Evolutionary conservation across 495 filamentous ascomycete species (phyloP), one percentile per base, ranked within the genome.

Genomic region (Aspergillus funiculosus): DNA sequence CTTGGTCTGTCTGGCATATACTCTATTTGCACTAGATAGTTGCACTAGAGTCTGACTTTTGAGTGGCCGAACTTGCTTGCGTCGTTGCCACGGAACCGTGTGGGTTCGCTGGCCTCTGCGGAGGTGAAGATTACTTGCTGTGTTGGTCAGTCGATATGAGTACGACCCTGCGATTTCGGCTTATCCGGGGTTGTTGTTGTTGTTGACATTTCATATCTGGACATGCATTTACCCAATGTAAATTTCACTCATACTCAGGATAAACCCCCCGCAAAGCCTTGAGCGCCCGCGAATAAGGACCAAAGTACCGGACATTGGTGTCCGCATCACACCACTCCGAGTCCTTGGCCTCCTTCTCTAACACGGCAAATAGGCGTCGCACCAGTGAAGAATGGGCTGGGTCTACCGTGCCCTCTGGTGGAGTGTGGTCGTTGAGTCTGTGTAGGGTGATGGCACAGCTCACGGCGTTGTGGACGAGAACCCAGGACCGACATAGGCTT

Each of bases 61-160:
- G n/a, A n/a, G n/a, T n/a, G n/a, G n/a, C n/a, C n/a, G n/a, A n/a
- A n/a, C n/a, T n/a, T n/a, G n/a, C n/a, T n/a, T n/a, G n/a, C n/a
- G n/a, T n/a, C n/a, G n/a, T 81, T 41, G 75, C 69, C 1, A 64
- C 68, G 3, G 78, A 77, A 0, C 60, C 62, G 2, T 54, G 77
- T 2, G 60, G 60, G 22, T 80, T 76, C 54, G 74, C 80, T 36
- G 77, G 76, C 0, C 79, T 80, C 55, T 80, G 79, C 51, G n/a
- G 73, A 82, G 53, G 66, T 78, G 18, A 77, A 77, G 60, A 58
- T 74, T 77, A 19, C 31, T 82, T 46, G 40, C 63, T 3, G 63
- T 77, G 60, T 54, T 80, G 26, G 62, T 80, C 2, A 76, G 63
- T 35, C 61, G 74, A 17, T 81, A 80, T 51, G 53, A 74, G 51